Evolutionary conservation across 768 basidiomycete species (phyloP).

Genomic region (Serendipita indica): DNA sequence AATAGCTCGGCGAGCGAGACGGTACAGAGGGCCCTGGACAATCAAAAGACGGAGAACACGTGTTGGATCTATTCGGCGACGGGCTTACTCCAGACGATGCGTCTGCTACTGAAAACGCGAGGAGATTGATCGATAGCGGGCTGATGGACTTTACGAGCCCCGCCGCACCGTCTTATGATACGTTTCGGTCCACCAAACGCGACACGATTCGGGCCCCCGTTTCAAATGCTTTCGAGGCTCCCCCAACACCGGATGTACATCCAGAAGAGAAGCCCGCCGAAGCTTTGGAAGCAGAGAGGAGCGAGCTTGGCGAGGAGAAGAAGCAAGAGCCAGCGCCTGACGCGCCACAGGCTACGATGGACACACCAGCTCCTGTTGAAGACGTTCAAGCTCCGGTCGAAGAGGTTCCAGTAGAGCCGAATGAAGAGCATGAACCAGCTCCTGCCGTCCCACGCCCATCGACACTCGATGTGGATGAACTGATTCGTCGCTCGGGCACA

Average conservation of each 20-base stretch:
- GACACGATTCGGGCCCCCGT: background rate
- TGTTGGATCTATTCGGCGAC: background rate
- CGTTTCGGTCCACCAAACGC: background rate
- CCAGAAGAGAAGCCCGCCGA: background rate
- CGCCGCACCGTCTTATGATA: background rate
- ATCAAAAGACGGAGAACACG: conserved; percentile 3
- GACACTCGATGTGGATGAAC: background rate
- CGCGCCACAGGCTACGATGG: background rate
- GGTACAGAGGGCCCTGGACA: background rate
- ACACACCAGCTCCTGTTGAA: background rate
- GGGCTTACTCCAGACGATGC: background rate
- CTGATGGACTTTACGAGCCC: background rate
- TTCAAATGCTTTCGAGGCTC: background rate
- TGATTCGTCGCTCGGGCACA: background rate
- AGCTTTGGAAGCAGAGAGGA: background rate
- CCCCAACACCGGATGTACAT: background rate
- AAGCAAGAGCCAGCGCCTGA: background rate
- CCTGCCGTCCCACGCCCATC: background rate
- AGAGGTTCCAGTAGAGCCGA: conserved; percentile 4
- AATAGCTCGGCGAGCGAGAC: background rate
- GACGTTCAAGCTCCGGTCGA: conserved; percentile 7
- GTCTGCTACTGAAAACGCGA: background rate
- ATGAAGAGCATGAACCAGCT: background rate
- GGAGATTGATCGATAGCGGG: background rate
- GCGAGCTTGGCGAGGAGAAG: background rate